These are phyloP conservation scores for Taphrina sp. DNA, from an alignment of 1,139 yeast genomes.

Conservation along the genomic window DNA sequence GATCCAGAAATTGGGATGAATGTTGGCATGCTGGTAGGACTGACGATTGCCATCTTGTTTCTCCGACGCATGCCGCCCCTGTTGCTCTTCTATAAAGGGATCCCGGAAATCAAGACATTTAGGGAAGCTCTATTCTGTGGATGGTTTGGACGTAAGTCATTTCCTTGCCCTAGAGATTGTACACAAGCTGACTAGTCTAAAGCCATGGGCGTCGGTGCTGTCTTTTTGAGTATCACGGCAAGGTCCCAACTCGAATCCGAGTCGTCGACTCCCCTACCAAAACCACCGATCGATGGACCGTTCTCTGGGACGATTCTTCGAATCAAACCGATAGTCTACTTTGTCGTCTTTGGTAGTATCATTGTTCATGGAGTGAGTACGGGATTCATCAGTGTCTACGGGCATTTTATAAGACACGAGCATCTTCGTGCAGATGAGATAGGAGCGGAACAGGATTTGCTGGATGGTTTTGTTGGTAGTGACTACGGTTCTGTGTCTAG, in stretches of 20 bases:
- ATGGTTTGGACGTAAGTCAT: constrained; percentile 20
- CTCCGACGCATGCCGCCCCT: constrained; percentile 19
- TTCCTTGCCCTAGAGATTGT: background rate
- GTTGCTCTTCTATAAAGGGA: constrained; percentile 5
- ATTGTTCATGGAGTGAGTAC: constrained; percentile 26
- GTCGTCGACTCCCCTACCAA: constrained; percentile 10
- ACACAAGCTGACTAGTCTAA: background rate
- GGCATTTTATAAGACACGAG: constrained; percentile 14
- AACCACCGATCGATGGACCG: constrained; percentile 4
- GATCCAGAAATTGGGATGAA: constrained; percentile 9
- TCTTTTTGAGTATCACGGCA: constrained; percentile 22
- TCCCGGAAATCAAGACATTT: constrained; percentile 18
- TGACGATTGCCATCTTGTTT: constrained; percentile 10
- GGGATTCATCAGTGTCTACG: constrained; percentile 27
- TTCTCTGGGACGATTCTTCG: constrained; percentile 10
- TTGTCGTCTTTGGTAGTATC: constrained; percentile 25
- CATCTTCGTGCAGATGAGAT: constrained; percentile 15
- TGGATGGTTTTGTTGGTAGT: constrained; percentile 23
- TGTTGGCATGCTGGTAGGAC: constrained; percentile 17
- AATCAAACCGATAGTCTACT: constrained; percentile 18
- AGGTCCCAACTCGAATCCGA: constrained; percentile 7
- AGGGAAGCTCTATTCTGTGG: constrained; percentile 30
- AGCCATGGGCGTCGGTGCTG: constrained; percentile 32
- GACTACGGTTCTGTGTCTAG: constrained; percentile 19
- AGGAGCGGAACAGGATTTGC: constrained; percentile 25